Conservation (phyloP, 1,284 basidiomycete genomes). For the Rhodotorula mucilaginosa region DNA sequence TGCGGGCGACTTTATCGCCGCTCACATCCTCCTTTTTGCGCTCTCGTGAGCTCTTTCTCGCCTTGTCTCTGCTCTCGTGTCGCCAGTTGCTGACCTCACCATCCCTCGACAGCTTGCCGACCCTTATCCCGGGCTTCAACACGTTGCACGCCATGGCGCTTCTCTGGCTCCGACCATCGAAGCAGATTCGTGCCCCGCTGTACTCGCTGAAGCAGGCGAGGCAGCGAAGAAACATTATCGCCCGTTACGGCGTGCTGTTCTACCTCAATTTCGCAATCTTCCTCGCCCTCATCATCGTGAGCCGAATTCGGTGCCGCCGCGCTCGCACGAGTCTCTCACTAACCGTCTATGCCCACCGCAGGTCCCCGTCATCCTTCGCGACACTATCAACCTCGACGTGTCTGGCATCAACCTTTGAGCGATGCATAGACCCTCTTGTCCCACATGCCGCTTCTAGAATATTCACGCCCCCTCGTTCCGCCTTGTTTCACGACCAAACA, state of each 20-base stretch:
- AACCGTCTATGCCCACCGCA: not conserved
- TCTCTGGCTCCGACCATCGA: slow-evolving; percentile 56
- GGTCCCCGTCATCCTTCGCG: slow-evolving; percentile 19
- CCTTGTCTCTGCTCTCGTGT: not conserved
- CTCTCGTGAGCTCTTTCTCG: slow-evolving; percentile 47
- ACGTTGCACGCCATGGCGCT: slow-evolving; percentile 82
- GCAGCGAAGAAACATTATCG: slow-evolving; percentile 31
- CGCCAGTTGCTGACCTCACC: slow-evolving; percentile 47
- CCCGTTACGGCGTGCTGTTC: slow-evolving; percentile 68
- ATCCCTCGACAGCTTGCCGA: slow-evolving; percentile 55
- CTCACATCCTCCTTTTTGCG: slow-evolving; percentile 67
- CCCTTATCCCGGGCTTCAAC: slow-evolving; percentile 82
- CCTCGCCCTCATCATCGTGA: slow-evolving; percentile 60
- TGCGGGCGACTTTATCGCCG: slow-evolving; percentile 75
- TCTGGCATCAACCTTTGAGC: slow-evolving; percentile 23
- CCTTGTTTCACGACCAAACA: not conserved
- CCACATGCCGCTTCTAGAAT: not conserved
- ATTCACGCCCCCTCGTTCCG: not conserved
- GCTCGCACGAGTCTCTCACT: not conserved
- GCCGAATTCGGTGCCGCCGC: slow-evolving; percentile 8
- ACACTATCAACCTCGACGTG: slow-evolving; percentile 8
- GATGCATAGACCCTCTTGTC: not conserved
- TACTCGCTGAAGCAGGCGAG: slow-evolving; percentile 58
- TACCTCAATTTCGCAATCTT: slow-evolving; percentile 70
- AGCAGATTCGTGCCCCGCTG: slow-evolving; percentile 87